phyloP scores from a whole-genome alignment of 495 filamentous ascomycete genomes.

The Coniosporium apollinis region DNA sequence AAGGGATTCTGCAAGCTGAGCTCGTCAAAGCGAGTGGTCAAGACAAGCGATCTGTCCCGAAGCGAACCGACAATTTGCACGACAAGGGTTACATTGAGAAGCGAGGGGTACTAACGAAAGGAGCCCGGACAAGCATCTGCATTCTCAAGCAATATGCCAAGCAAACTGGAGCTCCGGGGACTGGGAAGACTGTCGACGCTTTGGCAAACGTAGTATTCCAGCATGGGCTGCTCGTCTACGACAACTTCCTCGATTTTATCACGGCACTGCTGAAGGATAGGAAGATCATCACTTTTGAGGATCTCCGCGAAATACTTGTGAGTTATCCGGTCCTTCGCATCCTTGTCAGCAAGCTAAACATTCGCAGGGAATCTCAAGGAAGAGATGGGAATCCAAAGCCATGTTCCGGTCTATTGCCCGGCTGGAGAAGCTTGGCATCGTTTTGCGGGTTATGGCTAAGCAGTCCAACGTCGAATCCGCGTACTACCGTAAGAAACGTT shows the following conservation, averaged over 20 bases:
- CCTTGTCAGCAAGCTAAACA: neutral
- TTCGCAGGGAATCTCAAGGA: conserved; percentile 28
- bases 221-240: conserved; percentile 20
- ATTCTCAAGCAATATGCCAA: conserved; percentile 45
- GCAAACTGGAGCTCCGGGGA: conserved; percentile 11
- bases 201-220: conserved; percentile 5
- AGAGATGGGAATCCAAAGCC: conserved; percentile 47
- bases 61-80: conserved; percentile 56
- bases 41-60: conserved; percentile 77
- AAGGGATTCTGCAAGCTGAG: conserved; percentile 66
- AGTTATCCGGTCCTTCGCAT: too few relatives aligned
- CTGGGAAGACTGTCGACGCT: conserved; percentile 1
- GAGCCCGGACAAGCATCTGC: conserved; percentile 48
- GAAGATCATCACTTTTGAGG: conserved; percentile 31
- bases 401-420: conserved; percentile 52
- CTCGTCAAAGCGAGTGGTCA: conserved; percentile 61
- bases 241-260: conserved; percentile 31
- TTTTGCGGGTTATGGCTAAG: conserved; percentile 50
- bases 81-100: conserved; percentile 78
- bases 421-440: conserved; percentile 48
- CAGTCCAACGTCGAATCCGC: conserved; percentile 24
- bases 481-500: conserved; percentile 15
- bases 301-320: conserved; percentile 47
- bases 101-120: conserved; percentile 43
- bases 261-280: conserved; percentile 21